These are phyloP conservation scores for Austroboletus niveus DNA, from an alignment of 1,284 basidiomycete species.

Conservation along the genomic window DNA sequence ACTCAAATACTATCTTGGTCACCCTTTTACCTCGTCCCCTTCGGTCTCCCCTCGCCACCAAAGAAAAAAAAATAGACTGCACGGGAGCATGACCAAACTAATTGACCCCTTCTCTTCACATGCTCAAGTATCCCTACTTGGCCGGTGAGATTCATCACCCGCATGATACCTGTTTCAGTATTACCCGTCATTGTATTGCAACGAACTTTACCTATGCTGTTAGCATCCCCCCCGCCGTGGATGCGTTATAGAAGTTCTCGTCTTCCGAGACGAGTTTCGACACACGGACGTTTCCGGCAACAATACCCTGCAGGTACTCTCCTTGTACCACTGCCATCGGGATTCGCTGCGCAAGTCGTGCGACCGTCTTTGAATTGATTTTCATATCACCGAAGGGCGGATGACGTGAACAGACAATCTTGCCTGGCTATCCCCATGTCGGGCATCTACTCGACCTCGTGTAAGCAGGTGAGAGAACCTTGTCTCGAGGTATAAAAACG, in stretches of 20 bases:
- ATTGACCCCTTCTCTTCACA: slow-evolving; percentile 21
- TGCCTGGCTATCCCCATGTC: slow-evolving; percentile 30
- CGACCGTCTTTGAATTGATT: slow-evolving; percentile 29
- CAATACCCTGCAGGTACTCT: slow-evolving; percentile 12
- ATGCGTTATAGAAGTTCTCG: slow-evolving; percentile 29
- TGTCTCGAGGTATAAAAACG: slow-evolving; percentile 30
- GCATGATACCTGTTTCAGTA: slow-evolving; percentile 35
- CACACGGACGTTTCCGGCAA: slow-evolving; percentile 27
- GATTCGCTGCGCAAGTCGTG: slow-evolving; percentile 31
- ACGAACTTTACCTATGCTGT: slow-evolving; percentile 8
- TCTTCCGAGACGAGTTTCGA: slow-evolving; percentile 33
- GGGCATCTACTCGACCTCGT: slow-evolving; percentile 23
- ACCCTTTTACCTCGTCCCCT: neutral
- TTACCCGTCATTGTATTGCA: slow-evolving; percentile 12
- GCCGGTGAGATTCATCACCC: slow-evolving; percentile 25
- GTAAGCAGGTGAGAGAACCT: slow-evolving; percentile 31
- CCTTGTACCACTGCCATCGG: slow-evolving; percentile 11
- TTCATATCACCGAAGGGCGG: slow-evolving; percentile 21
- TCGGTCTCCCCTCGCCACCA: neutral
- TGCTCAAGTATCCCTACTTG: slow-evolving; percentile 23
- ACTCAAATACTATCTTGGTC: slow-evolving; percentile 5
- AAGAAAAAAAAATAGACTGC: slow-evolving; percentile 7
- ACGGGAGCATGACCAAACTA: slow-evolving; percentile 5
- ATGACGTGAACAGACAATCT: slow-evolving; percentile 32
- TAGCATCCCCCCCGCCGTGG: slow-evolving; percentile 25